phyloP scores from a whole-genome alignment of 2,329 filamentous ascomycete genomes.

The Grosmannia huntii region DNA sequence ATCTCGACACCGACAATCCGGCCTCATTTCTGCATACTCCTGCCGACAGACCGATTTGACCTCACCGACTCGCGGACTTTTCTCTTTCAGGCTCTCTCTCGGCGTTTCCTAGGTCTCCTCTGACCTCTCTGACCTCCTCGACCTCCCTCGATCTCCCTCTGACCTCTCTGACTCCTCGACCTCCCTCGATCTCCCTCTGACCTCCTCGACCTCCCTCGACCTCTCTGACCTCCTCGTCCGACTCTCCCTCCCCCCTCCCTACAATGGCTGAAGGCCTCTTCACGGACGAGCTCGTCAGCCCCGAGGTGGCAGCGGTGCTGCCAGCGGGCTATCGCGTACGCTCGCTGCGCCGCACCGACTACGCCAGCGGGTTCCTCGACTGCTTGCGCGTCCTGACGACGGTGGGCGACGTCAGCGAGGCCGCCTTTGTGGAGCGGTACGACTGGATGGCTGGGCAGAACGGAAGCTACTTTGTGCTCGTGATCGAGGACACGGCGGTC shows the following conservation, averaged over 20 bases:
- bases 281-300: constrained; percentile 62
- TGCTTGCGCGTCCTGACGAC: constrained; percentile 84
- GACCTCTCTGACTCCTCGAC: too few species aligned
- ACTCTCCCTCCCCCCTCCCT: not conserved
- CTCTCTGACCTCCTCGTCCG: too few species aligned
- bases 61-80: too few species aligned
- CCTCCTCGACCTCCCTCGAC: too few species aligned
- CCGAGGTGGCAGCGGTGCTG: constrained; percentile 56
- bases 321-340: constrained; percentile 76
- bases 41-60: too few species aligned
- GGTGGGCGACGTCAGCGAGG: constrained; percentile 72
- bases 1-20: not conserved
- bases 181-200: too few species aligned
- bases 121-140: too few species aligned
- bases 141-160: too few species aligned
- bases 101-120: too few species aligned
- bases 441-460: constrained; percentile 65
- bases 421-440: constrained; percentile 66
- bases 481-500: constrained; percentile 59
- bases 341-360: constrained; percentile 67
- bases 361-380: constrained; percentile 71
- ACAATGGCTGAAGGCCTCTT: constrained; percentile 54
- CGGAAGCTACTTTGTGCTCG: constrained; percentile 73
- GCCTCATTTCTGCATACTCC: not conserved
- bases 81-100: too few species aligned